Evolutionary conservation across 371 early-diverging fungal species (phyloP), one percentile per base, ranked within the genome.

Genomic region (Funneliformis caledonium): DNA sequence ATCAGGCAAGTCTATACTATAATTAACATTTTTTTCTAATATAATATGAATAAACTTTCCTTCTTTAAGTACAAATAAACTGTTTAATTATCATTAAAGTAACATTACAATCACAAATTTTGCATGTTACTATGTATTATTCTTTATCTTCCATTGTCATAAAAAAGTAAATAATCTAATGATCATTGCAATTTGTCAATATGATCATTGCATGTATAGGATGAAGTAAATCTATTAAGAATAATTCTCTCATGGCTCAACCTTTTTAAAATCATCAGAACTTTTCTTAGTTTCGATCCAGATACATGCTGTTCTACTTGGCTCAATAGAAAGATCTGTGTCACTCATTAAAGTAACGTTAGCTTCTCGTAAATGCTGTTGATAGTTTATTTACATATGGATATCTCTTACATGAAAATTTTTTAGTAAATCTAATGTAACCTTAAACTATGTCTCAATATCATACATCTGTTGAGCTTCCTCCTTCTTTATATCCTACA

Each of bases 61-160:
- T 59, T 76, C 76, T 48, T 61, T 37, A 62, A 76, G 76, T 62
- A 76, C 76, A n/a, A n/a, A n/a, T n/a, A 48, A 76, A 76, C 76
- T 62, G 60, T 56, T 37, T 59, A 76, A 76, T 76, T 59, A 76
- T 76, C n/a, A n/a, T 31, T 45, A 76, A 61, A 43, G 62, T 62
- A 45, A 76, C 60, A 62, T 61, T 16, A 37, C 14, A 43, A 61
- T 61, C 43, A 60, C 45, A 2, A 76, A 76, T 76, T 61, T 26
- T 76, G n/a, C 19, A 76, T n/a, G 37, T 48, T 62, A 45, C 37
- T 62, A 76, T 26, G 48, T 43, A 31, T 61, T 61, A 37, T 61
- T 76, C 16, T 26, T 76, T 33, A 43, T 31, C 48, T 61, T 76
- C 62, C 7, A 7, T 60, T 45, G 22, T 45, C 16, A 26, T 19